Base-by-base conservation (phyloP, 2,329 filamentous ascomycete genomes). In the Septoria linicola region DNA sequence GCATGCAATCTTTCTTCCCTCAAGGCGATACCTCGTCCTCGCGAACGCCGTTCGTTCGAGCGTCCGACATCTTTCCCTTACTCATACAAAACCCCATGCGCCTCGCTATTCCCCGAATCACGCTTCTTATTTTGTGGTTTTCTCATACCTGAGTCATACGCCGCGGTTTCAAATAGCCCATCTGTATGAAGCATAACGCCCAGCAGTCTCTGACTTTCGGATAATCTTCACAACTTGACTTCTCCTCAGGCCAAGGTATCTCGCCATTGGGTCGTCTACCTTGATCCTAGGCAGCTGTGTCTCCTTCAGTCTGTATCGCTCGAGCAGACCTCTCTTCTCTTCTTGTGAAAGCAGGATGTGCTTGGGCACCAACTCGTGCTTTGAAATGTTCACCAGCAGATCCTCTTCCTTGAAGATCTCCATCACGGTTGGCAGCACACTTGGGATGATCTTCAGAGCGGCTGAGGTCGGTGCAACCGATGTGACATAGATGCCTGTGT, bases 221-320 rank as follows among this genome's bases (percentile, higher is more conserved):
- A 99, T 96, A 65, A 99, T 99, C 82, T 99, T 99, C 66, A 99
- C 93, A 2, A 99, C 91, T 73, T 96, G 88, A 3, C 91, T 90
- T 68, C 91, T 81, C 76, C 88, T 87, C 68, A 99, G 76, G 10
- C 93, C 93, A 49, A 96, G 76, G 71, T 97, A 99, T 64, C 87
- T 85, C 20, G 93, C 89, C 45, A 99, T 90, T 2, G 93, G 93
- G 70, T 99, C 93, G 61, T 88, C 88, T 60, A 88, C 82, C 71
- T 96, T 82, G 64, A 99, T 96, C 50, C 93, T 81, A 3, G 93
- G 93, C 67, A 99, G 77, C 76, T 99, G 93, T 8, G 89, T 96
- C 79, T 99, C 93, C 82, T 96, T 97, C 71, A 99, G 75, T 41
- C 93, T 83, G 74, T 99, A 99, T 57, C 93, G 80, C 73, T 90